A percentile compares a stretch with the other conserved stretches of the same genome.
Conservation (phyloP, 345 rosid species). For the Trapa incisa region DNA sequence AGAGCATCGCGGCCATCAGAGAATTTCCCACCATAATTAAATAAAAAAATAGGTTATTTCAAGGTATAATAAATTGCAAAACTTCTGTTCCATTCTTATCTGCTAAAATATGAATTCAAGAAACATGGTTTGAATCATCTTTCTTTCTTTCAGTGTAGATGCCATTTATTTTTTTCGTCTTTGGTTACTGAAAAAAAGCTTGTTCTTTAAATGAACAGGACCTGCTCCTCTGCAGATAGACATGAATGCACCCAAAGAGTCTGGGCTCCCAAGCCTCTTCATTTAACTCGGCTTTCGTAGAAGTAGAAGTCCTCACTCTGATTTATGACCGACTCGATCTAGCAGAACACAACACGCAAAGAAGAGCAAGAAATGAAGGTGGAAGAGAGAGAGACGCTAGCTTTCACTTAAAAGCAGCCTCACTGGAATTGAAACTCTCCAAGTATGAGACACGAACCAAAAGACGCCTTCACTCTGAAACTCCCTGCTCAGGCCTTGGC, state of each 20-base stretch:
- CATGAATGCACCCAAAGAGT: constrained; percentile 72
- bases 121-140: no score
- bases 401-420: no score
- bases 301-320: neutral
- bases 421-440: no score
- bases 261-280: constrained; percentile 87
- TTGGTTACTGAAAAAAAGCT: no score
- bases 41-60: no score
- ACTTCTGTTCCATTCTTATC: no score
- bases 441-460: neutral
- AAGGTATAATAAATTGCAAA: no score
- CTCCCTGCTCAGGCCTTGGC: neutral
- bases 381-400: neutral
- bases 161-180: no score
- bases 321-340: neutral
- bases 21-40: neutral
- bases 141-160: no score
- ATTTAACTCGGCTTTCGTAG: constrained; percentile 12
- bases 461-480: neutral
- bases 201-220: constrained; percentile 5
- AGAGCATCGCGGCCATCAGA: neutral
- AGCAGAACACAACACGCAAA: neutral
- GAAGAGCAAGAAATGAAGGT: no score
- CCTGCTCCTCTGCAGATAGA: constrained; percentile 74
- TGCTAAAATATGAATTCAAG: neutral